These are phyloP conservation scores for Malassezia japonica DNA, from an alignment of 1,284 basidiomycete species.

Conservation along the genomic window DNA sequence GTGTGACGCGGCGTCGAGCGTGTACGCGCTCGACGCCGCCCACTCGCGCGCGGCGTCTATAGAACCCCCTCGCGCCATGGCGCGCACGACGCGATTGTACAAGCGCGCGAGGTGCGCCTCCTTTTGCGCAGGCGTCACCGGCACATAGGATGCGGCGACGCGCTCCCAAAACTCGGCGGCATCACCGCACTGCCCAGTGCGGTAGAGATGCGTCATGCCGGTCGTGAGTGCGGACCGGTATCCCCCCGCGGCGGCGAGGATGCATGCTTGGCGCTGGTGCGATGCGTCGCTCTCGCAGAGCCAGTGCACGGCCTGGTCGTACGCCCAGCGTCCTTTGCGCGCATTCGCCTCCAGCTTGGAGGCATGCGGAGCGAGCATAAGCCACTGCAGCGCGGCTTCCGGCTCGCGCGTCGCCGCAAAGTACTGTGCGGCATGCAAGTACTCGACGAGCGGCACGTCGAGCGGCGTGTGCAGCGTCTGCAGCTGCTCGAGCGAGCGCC, in stretches of 20 bases:
- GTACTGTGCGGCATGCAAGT: constrained; percentile 7
- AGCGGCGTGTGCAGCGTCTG: constrained; percentile 7
- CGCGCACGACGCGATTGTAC: background rate
- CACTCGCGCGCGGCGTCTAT: background rate
- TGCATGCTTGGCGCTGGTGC: background rate
- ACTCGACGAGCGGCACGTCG: constrained; percentile 7
- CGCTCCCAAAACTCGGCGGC: background rate
- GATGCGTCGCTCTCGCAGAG: background rate
- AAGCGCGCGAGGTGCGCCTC: background rate
- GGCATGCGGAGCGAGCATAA: background rate
- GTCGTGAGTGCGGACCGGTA: background rate
- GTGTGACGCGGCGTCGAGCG: background rate
- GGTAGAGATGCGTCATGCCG: constrained; percentile 6
- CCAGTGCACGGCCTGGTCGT: constrained; percentile 2
- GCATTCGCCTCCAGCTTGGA: background rate
- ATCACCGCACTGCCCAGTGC: background rate
- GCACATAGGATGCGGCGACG: background rate
- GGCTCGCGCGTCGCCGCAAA: background rate
- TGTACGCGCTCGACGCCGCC: background rate
- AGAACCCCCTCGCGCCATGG: background rate
- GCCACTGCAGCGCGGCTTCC: constrained; percentile 1
- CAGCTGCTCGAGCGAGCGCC: constrained; percentile 11
- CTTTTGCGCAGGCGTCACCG: background rate
- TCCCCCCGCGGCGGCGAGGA: constrained; percentile 1
- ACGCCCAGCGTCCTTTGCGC: background rate